Conservation (phyloP, 176 grass and related monocot genomes). For the Bolboschoenus planiculmis region DNA sequence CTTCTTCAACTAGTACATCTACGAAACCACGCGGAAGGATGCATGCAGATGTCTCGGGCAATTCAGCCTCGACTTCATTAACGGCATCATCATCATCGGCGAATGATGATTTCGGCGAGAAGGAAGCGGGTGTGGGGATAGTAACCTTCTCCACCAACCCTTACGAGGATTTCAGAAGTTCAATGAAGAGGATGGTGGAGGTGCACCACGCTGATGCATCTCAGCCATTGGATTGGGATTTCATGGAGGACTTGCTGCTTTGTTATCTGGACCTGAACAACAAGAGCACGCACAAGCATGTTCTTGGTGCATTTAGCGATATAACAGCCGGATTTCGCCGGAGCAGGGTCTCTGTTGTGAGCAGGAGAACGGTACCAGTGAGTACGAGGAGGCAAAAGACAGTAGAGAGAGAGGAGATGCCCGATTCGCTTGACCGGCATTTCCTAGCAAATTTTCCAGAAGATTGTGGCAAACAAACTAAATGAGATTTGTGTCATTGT, state of each 20-base stretch:
- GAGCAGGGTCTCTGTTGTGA: neutral
- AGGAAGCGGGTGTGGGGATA: conserved; percentile 11
- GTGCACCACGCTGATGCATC: conserved; percentile 22
- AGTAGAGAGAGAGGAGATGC: conserved; percentile 4
- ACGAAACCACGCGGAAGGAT: neutral
- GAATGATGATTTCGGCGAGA: neutral
- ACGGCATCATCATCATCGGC: conserved; percentile 2
- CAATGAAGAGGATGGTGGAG: conserved; percentile 58
- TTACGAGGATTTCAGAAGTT: conserved; percentile 54
- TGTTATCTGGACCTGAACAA: conserved; percentile 84
- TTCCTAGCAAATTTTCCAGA: conserved; percentile 7
- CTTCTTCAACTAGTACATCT: conserved; percentile 1
- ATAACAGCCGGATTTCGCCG: conserved; percentile 33
- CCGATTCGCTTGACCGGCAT: neutral
- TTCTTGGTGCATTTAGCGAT: conserved; percentile 56
- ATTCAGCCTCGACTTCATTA: neutral
- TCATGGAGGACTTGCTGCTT: conserved; percentile 67
- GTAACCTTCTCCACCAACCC: conserved; percentile 57
- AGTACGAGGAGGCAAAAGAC: neutral
- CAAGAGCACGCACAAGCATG: conserved; percentile 54
- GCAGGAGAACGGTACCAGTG: conserved; percentile 8
- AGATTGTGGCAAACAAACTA: neutral
- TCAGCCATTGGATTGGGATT: conserved; percentile 74
- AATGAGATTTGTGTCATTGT: neutral
- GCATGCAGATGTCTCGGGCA: neutral